phyloP scores from a whole-genome alignment of 2,329 filamentous ascomycete genomes.

The Microascus cirrosus region DNA sequence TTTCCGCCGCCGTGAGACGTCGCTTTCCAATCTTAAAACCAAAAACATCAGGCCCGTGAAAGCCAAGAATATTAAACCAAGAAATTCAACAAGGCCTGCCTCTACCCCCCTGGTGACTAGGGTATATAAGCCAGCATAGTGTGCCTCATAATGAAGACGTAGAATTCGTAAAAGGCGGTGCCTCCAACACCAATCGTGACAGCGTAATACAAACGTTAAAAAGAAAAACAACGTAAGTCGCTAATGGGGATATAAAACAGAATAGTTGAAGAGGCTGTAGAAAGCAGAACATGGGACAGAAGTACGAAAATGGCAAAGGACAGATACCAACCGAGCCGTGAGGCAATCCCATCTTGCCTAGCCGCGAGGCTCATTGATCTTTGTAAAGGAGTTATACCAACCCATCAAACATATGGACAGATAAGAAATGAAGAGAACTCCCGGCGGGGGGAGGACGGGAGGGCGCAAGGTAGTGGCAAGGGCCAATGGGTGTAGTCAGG shows the following conservation, averaged over 20 bases:
- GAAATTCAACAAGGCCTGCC: background rate
- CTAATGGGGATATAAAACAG: background rate
- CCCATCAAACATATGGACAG: background rate
- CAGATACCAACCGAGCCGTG: constrained; percentile 5
- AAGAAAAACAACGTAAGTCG: background rate
- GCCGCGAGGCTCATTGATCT: constrained; percentile 6
- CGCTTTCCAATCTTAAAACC: constrained; percentile 1
- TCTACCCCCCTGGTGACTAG: background rate
- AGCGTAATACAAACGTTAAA: background rate
- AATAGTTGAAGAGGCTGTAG: background rate
- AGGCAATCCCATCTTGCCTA: constrained; percentile 5
- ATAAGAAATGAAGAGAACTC: background rate
- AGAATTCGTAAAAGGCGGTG: background rate
- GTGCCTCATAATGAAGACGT: background rate
- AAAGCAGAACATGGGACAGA: background rate
- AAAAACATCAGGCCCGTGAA: background rate
- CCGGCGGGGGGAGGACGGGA: background rate
- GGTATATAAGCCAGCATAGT: background rate
- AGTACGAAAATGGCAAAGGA: background rate
- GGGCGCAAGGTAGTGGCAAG: background rate
- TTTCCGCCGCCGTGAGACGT: constrained; percentile 3
- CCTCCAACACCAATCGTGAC: background rate
- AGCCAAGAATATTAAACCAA: background rate
- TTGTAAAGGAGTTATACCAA: background rate
- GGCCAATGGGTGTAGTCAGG: background rate